Evolutionary conservation across 2,329 filamentous ascomycete species (phyloP).

Genomic region (Harringtonia aguacate): DNA sequence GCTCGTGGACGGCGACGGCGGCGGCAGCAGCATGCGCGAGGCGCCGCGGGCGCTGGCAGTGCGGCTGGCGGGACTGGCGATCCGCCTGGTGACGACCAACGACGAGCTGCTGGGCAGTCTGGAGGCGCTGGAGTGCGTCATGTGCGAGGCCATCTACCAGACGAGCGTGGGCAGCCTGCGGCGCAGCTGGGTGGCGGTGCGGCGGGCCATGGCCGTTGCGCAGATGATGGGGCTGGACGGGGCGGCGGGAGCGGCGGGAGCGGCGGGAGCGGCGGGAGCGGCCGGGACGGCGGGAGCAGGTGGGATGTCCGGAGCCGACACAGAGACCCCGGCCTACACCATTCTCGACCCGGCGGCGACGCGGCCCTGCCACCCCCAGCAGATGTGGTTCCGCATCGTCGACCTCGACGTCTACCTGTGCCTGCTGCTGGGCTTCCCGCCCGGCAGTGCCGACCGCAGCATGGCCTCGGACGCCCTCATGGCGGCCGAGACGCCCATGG

Average conservation of each 20-base stretch:
- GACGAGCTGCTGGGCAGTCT: slow-evolving; percentile 32
- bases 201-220: slow-evolving; percentile 27
- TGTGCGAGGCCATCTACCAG: slow-evolving; percentile 33
- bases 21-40: neutral
- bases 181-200: slow-evolving; percentile 30
- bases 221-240: slow-evolving; percentile 8
- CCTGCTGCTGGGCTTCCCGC: slow-evolving; percentile 35
- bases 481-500: neutral
- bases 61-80: slow-evolving; percentile 1
- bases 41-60: neutral
- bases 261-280: too few relatives aligned
- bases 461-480: too few relatives aligned
- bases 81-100: slow-evolving; percentile 28
- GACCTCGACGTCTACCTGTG: slow-evolving; percentile 34
- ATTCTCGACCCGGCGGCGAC: slow-evolving; percentile 33
- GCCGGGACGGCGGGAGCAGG: too few relatives aligned
- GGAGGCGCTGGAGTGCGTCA: slow-evolving; percentile 38
- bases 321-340: slow-evolving; percentile 14
- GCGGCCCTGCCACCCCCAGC: slow-evolving; percentile 14
- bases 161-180: slow-evolving; percentile 34
- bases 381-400: slow-evolving; percentile 35
- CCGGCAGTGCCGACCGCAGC: slow-evolving; percentile 18
- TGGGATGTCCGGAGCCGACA: too few relatives aligned
- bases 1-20: neutral
- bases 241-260: slow-evolving; percentile 22